A percentile compares a stretch with the other conserved stretches of the same genome.
These are phyloP conservation scores for Chenopodium quinoa DNA, from an alignment of 148 eudicot genomes.

Conservation along the genomic window DNA sequence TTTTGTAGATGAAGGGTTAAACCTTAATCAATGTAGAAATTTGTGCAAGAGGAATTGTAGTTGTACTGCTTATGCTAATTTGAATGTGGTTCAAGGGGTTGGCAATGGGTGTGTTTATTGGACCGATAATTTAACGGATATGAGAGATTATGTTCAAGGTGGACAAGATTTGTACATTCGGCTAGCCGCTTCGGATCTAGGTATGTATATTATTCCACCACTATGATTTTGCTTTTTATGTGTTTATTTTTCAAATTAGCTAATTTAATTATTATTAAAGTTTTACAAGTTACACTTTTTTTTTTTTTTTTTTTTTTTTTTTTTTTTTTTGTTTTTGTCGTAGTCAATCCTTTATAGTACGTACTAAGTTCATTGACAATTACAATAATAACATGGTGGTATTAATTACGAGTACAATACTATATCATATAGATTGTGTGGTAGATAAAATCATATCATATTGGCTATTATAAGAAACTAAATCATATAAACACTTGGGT, in stretches of 20 bases:
- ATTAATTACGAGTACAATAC: too few species aligned
- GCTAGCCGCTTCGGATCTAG: conserved; percentile 36
- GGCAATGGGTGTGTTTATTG: conserved; percentile 43
- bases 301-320: too few species aligned
- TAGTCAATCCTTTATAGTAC: too few species aligned
- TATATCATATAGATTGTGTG: too few species aligned
- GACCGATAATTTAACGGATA: conserved; percentile 32
- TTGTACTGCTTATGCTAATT: conserved; percentile 53
- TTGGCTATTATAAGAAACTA: too few species aligned
- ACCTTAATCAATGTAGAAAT: conserved; percentile 39
- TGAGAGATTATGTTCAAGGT: conserved; percentile 36
- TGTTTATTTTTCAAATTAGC: not conserved
- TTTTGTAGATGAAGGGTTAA: conserved; percentile 33
- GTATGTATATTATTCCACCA: conserved; percentile 16
- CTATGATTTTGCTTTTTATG: not conserved
- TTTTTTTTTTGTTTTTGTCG: too few species aligned
- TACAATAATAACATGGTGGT: too few species aligned
- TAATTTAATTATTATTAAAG: not conserved
- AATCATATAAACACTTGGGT: too few species aligned
- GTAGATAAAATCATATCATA: too few species aligned
- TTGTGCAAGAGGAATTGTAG: conserved; percentile 52
- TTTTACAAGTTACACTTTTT: too few species aligned
- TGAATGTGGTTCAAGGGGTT: conserved; percentile 20
- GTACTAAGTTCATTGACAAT: too few species aligned
- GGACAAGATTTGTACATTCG: conserved; percentile 44